Percentiles rank a stretch among this genome's conserved stretches.
Conservation (phyloP, 2,329 filamentous ascomycete species). For the Meredithiella fracta region DNA sequence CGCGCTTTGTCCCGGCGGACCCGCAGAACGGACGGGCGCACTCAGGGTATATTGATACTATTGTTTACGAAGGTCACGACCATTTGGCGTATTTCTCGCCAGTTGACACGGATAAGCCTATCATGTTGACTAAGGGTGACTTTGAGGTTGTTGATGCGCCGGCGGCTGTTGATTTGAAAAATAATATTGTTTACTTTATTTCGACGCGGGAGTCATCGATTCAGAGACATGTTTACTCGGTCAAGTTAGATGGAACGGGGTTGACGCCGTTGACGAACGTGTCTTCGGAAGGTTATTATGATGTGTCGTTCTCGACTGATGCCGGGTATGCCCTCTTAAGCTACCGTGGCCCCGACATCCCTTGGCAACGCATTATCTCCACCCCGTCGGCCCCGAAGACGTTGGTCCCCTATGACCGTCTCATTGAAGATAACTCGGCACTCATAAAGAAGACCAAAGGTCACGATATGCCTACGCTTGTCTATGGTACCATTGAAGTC, state of each 20-base stretch:
- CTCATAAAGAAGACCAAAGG: slow-evolving; percentile 54
- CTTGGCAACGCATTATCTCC: slow-evolving; percentile 79
- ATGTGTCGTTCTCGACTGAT: slow-evolving; percentile 65
- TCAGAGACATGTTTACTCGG: slow-evolving; percentile 81
- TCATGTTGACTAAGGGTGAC: slow-evolving; percentile 69
- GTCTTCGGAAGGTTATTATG: slow-evolving; percentile 59
- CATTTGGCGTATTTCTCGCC: slow-evolving; percentile 90
- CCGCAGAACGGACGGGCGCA: slow-evolving; percentile 54
- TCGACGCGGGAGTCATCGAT: slow-evolving; percentile 75
- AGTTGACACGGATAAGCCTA: slow-evolving; percentile 62
- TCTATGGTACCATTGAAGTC: slow-evolving; percentile 73
- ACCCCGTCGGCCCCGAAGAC: slow-evolving; percentile 51
- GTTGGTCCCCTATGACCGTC: slow-evolving; percentile 39
- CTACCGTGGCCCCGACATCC: slow-evolving; percentile 70
- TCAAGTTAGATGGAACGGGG: slow-evolving; percentile 63
- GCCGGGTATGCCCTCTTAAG: slow-evolving; percentile 71
- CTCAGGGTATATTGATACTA: slow-evolving; percentile 84
- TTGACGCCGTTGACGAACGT: slow-evolving; percentile 60
- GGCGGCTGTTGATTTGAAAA: slow-evolving; percentile 65
- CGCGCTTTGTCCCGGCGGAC: slow-evolving; percentile 73
- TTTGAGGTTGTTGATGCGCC: slow-evolving; percentile 89
- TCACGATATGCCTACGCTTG: slow-evolving; percentile 66
- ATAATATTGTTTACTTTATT: slow-evolving; percentile 81
- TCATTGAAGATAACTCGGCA: slow-evolving; percentile 58
- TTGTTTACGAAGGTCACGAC: slow-evolving; percentile 74